These are phyloP conservation scores for Haplographium delicatum DNA, from an alignment of 495 filamentous ascomycete species.

Conservation along the genomic window DNA sequence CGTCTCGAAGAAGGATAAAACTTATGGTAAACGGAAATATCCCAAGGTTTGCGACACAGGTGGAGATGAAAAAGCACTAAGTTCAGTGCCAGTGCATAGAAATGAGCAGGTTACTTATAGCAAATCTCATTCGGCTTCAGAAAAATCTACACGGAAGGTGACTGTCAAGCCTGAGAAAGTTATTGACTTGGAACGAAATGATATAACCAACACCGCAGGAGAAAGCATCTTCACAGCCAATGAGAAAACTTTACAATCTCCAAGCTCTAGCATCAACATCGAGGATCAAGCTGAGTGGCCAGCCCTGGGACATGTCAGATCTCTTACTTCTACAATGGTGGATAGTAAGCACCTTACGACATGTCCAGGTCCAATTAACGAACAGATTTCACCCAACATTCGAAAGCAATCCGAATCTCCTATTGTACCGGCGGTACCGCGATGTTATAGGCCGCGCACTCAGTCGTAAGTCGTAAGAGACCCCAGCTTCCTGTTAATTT, in stretches of 20 bases:
- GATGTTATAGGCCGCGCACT: conserved; percentile 3
- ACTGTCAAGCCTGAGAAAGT: neutral
- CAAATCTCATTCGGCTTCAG: neutral
- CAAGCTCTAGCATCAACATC: conserved; percentile 1
- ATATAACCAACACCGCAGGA: neutral
- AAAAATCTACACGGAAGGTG: no score
- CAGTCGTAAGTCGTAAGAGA: conserved; percentile 25
- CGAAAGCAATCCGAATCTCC: conserved; percentile 1
- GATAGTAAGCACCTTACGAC: conserved; percentile 14
- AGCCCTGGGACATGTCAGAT: conserved; percentile 6
- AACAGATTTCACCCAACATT: neutral
- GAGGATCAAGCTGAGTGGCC: conserved; percentile 9
- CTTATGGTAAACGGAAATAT: no score
- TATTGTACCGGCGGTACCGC: conserved; percentile 14
- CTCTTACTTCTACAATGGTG: conserved; percentile 4
- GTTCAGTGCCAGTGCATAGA: no score
- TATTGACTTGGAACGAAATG: neutral
- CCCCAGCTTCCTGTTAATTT: conserved; percentile 4
- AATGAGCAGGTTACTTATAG: neutral
- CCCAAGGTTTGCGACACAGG: no score
- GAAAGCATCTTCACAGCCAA: no score
- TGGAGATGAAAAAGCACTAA: no score
- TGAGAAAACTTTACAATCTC: no score
- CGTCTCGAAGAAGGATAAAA: no score
- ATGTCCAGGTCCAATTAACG: neutral